Base-by-base conservation (phyloP, 768 basidiomycete genomes). In the Termitomyces sp. region DNA sequence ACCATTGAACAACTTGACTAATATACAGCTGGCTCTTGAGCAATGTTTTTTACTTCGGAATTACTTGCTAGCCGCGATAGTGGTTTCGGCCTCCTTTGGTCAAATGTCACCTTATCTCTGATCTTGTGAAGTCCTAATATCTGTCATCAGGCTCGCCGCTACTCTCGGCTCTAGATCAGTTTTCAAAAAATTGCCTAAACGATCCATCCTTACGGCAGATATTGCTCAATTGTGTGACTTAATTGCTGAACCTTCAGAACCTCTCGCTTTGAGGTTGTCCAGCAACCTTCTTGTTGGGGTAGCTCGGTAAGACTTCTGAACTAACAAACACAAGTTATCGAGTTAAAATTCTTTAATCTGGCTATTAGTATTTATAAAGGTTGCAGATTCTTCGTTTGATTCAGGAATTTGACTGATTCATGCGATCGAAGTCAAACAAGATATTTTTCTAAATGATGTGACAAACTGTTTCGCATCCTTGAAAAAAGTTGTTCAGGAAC, bases 21-120 rank as follows among this genome's bases (percentile, higher is more conserved):
- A n/a, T 34, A 32, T 11, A n/a, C 25, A 56, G 55, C 17, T 43
- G 34, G 17, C 34, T 64, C 29, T 51, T 52, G 8, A 31, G n/a
- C 20, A 17, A 94, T 96, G 94, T 96, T 96, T 78, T 96, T 93
- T 73, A 85, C 91, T 47, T 79, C 88, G 7, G 93, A 95, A 55
- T 74, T 96, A 4, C 78, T 96, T 31, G 84, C 89, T 20, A 87
- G 84, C 67, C 80, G 93, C 61, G 92, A 96, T 67, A 92, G 88
- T 65, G 92, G 94, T 14, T 94, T 92, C 68, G 94, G 94, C 60
- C 83, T 94, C n/a, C 79, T 94, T 20, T 94, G 92, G 92, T 92
- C 20, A 37, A 20, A 56, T 15, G 55, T 2, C 38, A 14, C 2
- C n/a, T 48, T 31, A 51, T 37, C 5, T 10, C 9, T 14, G 31